Base-by-base conservation (phyloP, 192 early-diverging fungal species). In the Cladochytrium replicatum region DNA sequence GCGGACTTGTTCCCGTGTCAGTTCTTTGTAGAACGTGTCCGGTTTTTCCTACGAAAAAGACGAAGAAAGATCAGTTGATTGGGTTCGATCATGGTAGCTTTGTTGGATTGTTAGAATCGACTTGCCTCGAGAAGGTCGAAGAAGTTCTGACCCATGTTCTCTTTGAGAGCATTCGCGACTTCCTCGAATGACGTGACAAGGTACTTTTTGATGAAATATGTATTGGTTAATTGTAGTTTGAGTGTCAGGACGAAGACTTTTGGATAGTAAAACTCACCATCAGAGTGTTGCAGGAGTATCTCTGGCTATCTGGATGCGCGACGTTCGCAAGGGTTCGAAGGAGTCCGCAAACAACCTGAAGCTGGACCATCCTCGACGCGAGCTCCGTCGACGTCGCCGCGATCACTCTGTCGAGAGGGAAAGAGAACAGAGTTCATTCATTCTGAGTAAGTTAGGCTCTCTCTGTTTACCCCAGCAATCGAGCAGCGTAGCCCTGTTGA, bases 401-500 rank as follows among this genome's bases (percentile, higher is more conserved):
- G 25, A 80, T 58, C 2, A 69, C 57, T n/a, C 77, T 78, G 19
- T 13, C 39, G 26, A 19, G 25, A 41, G 4, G 22, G 5, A 1
- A 46, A 2, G 44, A 2, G 2, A 8, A 5, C 40, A 25, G n/a
- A n/a, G n/a, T 54, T 6, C 24, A 17, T 52, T 3, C n/a, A 55
- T 30, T 37, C 1, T 29, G 15, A 41, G 41, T 13, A 54, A 65
- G 41, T 63, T 32, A 55, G 2, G 15, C n/a, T 17, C n/a, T 9
- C 13, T 25, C 24, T 31, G 1, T 48, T 38, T 50, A 78, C 77
- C 78, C 76, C 11, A 80, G 48, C 1, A 80, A 48, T 37, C 73
- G 72, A 1, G 78, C 67, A 4, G 75, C 73, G 51, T 80, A 80
- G 2, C 75, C 64, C 55, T 80, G 78, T 48, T 80, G 78, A 28